A percentile compares a stretch with the other conserved stretches of the same genome.
phyloP scores from a whole-genome alignment of 352 stramenopile genomes.

The Phytopythium ostracodes region DNA sequence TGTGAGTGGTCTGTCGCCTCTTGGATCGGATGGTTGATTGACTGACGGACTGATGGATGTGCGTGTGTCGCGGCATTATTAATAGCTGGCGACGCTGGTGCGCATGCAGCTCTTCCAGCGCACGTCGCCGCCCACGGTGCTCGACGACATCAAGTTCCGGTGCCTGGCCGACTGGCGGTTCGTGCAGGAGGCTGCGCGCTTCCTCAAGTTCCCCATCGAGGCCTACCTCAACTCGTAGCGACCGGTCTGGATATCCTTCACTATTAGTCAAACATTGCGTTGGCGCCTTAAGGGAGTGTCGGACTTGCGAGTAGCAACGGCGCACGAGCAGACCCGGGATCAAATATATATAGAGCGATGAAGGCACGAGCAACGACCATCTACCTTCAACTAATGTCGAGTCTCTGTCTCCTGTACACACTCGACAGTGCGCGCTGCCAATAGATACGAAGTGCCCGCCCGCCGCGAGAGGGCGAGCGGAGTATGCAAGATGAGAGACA shows the following conservation, averaged over 20 bases:
- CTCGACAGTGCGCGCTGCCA: not conserved
- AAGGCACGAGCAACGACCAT: not conserved
- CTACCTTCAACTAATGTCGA: not conserved
- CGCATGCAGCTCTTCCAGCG: constrained; percentile 80
- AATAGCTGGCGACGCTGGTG: constrained; percentile 65
- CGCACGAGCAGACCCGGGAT: not conserved
- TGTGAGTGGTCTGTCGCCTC: constrained; percentile 22
- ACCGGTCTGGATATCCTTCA: not conserved
- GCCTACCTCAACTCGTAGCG: constrained; percentile 44
- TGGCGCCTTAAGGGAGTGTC: too few relatives aligned
- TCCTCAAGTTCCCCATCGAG: constrained; percentile 55
- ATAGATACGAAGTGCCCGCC: not conserved
- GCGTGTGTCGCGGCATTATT: constrained; percentile 4
- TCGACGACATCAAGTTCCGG: constrained; percentile 79
- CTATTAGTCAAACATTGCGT: too few relatives aligned
- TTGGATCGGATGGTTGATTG: not conserved
- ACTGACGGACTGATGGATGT: not conserved
- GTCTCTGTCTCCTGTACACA: not conserved
- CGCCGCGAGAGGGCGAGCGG: not conserved
- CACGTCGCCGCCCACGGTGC: constrained; percentile 52
- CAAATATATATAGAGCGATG: not conserved
- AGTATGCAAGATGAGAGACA: not conserved
- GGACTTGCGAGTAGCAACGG: too few relatives aligned
- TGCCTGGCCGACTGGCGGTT: constrained; percentile 68
- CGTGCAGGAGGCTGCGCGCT: constrained; percentile 51